Evolutionary conservation across 306 rosid species (phyloP).

Genomic region (Vicia faba): DNA sequence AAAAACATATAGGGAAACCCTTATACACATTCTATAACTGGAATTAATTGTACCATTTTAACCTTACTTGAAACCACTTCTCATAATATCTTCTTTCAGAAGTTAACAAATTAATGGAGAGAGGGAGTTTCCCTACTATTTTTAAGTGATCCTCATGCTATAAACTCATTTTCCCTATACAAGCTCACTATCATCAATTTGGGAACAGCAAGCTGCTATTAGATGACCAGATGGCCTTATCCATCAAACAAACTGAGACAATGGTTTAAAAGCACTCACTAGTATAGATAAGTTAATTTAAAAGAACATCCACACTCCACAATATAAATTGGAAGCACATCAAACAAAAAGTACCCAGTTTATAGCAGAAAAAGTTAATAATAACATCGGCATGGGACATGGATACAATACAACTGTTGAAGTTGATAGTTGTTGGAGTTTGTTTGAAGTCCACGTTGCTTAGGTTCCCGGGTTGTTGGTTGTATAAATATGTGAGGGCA

Average conservation of each 20-base stretch:
- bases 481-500: too few relatives aligned
- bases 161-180: neutral
- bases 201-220: slow-evolving; percentile 1
- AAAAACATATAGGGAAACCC: too few relatives aligned
- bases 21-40: slow-evolving; percentile 16
- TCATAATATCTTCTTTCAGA: neutral
- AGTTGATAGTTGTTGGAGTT: too few relatives aligned
- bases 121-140: neutral
- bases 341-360: neutral
- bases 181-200: neutral
- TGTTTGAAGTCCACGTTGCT: too few relatives aligned
- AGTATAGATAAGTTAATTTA: neutral
- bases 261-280: neutral
- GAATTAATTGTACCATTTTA: slow-evolving; percentile 4
- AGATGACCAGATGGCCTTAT: slow-evolving; percentile 1
- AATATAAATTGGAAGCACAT: neutral
- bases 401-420: too few relatives aligned
- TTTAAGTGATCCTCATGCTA: neutral
- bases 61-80: neutral
- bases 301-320: neutral
- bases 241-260: slow-evolving; percentile 1
- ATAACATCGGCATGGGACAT: neutral
- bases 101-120: neutral
- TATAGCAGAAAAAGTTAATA: neutral
- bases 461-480: too few relatives aligned